Base-by-base conservation (phyloP, 768 basidiomycete genomes). In the Phylloporus arenicola region DNA sequence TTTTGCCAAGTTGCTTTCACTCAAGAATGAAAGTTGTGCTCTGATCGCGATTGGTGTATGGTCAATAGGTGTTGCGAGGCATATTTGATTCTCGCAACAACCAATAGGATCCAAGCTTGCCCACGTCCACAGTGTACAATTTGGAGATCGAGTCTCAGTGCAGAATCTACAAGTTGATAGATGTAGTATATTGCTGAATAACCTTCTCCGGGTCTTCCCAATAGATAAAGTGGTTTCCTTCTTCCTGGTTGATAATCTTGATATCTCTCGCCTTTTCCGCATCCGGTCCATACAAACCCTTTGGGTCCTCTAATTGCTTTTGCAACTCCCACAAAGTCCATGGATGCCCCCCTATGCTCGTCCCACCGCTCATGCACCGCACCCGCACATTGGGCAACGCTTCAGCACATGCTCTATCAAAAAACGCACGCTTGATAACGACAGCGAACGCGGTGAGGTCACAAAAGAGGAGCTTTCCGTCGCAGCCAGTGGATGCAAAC, bases 151-250 rank as follows among this genome's bases (percentile, higher is more conserved):
- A 24, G 22, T 24, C 22, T 3, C 22, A 24, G 22, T 27, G 25
- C 25, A 11, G 10, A 20, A 19, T 11, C 34, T 48, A 50, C 49
- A 60, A 37, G 16, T 39, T 48, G 33, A 61, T 55, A 4, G 53
- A 25, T 1, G 2, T 20, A n/a, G 9, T 30, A 27, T 52, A 61
- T 11, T 60, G 56, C 25, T 51, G 38, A n/a, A 64, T 54, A 20
- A 59, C 55, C 43, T 48, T 54, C 55, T 62, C 50, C 11, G 62
- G 60, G 9, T 61, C 48, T 0, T 62, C 59, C 61, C 59, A 62
- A 38, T 58, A 64, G 20, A 57, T 16, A 13, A 64, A 61, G 42
- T 62, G 62, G 35, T 62, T 64, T 31, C 61, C 61, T 37, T 62
- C 59, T 8, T 41, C 27, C 16, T 61, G 52, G 3, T 7, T 22